Conservation (phyloP, 163 green algal species). For the Scenedesmus sp. region DNA sequence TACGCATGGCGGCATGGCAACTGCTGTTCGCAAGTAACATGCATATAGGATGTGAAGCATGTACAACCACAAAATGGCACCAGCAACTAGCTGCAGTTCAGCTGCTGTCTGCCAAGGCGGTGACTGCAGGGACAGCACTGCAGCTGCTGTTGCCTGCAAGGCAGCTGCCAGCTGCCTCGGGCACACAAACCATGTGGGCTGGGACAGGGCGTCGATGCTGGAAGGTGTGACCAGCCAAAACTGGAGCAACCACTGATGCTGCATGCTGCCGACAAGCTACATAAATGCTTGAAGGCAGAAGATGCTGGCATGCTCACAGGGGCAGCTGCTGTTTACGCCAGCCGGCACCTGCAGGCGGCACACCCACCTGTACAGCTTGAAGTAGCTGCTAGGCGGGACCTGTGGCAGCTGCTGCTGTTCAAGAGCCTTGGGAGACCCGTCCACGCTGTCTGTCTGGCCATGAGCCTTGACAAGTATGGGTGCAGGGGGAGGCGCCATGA, state of each 20-base stretch:
- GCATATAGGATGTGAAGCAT: too few species aligned
- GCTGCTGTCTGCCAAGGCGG: too few species aligned
- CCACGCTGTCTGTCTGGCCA: neutral
- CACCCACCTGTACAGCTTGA: slow-evolving; percentile 55
- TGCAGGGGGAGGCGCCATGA: neutral
- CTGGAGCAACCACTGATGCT: neutral
- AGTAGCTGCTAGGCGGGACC: slow-evolving; percentile 46
- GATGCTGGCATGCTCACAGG: neutral
- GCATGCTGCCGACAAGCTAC: neutral
- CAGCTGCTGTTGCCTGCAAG: neutral
- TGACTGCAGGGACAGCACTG: neutral
- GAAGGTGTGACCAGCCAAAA: neutral
- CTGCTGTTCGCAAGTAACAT: too few species aligned
- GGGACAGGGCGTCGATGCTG: neutral
- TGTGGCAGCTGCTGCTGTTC: neutral
- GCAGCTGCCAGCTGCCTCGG: neutral
- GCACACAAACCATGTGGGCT: neutral
- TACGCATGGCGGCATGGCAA: too few species aligned
- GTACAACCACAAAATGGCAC: too few species aligned
- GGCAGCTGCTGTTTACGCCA: neutral
- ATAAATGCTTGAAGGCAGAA: neutral
- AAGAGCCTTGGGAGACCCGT: neutral
- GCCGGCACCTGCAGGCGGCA: neutral
- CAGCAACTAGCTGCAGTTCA: too few species aligned
- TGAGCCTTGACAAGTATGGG: neutral